Percentiles rank a stretch among this genome's conserved stretches.
phyloP scores from a whole-genome alignment of 352 stramenopile genomes.

The Pythium guiyangense region DNA sequence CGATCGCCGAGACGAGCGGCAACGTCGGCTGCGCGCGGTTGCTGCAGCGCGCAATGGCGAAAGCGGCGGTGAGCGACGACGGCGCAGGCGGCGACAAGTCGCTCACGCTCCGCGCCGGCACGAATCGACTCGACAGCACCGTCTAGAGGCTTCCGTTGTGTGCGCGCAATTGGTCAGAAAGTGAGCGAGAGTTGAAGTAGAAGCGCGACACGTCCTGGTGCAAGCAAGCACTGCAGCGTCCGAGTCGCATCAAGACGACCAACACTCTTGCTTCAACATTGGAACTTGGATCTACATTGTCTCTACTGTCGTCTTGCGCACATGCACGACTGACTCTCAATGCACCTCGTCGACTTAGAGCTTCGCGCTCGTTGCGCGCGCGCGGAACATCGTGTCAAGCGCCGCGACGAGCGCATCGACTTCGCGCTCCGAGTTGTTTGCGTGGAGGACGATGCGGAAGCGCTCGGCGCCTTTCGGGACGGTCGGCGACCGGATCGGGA shows the following conservation, averaged over 20 bases:
- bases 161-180: background rate
- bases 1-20: slow-evolving; percentile 63
- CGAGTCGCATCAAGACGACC: too few species aligned
- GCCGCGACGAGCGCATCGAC: slow-evolving; percentile 65
- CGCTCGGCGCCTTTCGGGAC: slow-evolving; percentile 93
- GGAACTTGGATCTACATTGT: too few species aligned
- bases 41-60: slow-evolving; percentile 76
- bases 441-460: slow-evolving; percentile 95
- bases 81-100: slow-evolving; percentile 20
- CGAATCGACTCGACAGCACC: slow-evolving; percentile 57
- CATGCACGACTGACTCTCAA: too few species aligned
- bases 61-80: slow-evolving; percentile 47
- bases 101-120: slow-evolving; percentile 59
- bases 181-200: too few species aligned
- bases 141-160: slow-evolving; percentile 22
- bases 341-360: slow-evolving; percentile 11
- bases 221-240: background rate
- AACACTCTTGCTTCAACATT: too few species aligned
- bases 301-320: too few species aligned
- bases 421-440: slow-evolving; percentile 90
- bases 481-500: slow-evolving; percentile 94
- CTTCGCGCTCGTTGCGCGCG: slow-evolving; percentile 12
- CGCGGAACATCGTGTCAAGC: slow-evolving; percentile 40
- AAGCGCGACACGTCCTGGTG: background rate
- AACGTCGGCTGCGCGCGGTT: slow-evolving; percentile 74